These are phyloP conservation scores for Candida odintsovae DNA, from an alignment of 805 yeast species.

Conservation along the genomic window DNA sequence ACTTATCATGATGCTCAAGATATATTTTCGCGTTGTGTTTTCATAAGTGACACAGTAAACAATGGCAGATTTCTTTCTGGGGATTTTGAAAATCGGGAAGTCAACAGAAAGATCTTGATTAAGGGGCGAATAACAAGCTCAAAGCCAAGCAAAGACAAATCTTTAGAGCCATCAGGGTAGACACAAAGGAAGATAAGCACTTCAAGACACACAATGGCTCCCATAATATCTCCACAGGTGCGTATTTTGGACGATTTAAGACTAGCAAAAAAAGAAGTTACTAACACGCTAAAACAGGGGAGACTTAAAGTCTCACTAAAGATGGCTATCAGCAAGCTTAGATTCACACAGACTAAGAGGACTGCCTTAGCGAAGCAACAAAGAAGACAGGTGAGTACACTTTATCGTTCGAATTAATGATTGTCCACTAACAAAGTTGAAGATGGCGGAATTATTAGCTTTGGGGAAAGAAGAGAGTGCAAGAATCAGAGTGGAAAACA, in stretches of 20 bases:
- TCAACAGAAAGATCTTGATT: no score
- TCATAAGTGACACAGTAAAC: no score
- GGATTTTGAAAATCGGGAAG: no score
- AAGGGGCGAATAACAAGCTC: no score
- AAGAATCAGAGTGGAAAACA: slow-evolving; percentile 73
- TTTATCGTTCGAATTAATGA: no score
- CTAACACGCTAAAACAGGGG: slow-evolving; percentile 15
- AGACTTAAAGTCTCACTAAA: slow-evolving; percentile 33
- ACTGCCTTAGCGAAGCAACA: slow-evolving; percentile 71
- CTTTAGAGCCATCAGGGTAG: no score
- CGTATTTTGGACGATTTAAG: slow-evolving; percentile 2
- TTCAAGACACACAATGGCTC: slow-evolving; percentile 23
- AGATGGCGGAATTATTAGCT: slow-evolving; percentile 61
- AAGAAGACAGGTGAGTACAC: slow-evolving; percentile 38
- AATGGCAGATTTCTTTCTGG: no score
- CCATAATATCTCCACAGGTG: slow-evolving; percentile 25
- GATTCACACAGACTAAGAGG: slow-evolving; percentile 65
- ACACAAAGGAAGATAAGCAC: no score
- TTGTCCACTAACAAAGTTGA: slow-evolving; percentile 21
- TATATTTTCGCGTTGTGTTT: no score
- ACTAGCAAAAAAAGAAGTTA: neutral
- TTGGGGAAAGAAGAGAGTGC: slow-evolving; percentile 80
- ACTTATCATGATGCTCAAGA: no score
- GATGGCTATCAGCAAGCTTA: slow-evolving; percentile 64
- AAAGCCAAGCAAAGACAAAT: no score